Evolutionary conservation across 129 eudicot genomes (phyloP).

Genomic region (sunflower (Helianthus annuus)): HanXRQr2.0-SUNRISE NC_035442.2:55467441-55467940

Average conservation of each 20-base stretch:
- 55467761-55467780: slow-evolving; percentile 60
- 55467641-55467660: slow-evolving; percentile 41
- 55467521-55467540: slow-evolving; percentile 10
- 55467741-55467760: slow-evolving; percentile 45
- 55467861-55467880: slow-evolving; percentile 83
- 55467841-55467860: slow-evolving; percentile 52
- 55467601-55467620: slow-evolving; percentile 18
- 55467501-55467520: slow-evolving; percentile 23
- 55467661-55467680: slow-evolving; percentile 33
- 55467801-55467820: slow-evolving; percentile 51
- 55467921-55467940: slow-evolving; percentile 90
- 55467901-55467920: slow-evolving; percentile 72
- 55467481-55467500: slow-evolving; percentile 1
- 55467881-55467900: slow-evolving; percentile 72
- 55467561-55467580: slow-evolving; percentile 8
- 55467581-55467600: slow-evolving; percentile 12
- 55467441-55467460: slow-evolving; percentile 24
- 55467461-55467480: slow-evolving; percentile 27
- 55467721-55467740: slow-evolving; percentile 25
- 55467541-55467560: slow-evolving; percentile 9
- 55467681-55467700: slow-evolving; percentile 24
- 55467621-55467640: slow-evolving; percentile 20
- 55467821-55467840: slow-evolving; percentile 42
- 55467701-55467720: slow-evolving; percentile 12
- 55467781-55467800: slow-evolving; percentile 43